Evolutionary conservation across 2,329 filamentous ascomycete species (phyloP).

Genomic region (Nemania diffusa): DNA sequence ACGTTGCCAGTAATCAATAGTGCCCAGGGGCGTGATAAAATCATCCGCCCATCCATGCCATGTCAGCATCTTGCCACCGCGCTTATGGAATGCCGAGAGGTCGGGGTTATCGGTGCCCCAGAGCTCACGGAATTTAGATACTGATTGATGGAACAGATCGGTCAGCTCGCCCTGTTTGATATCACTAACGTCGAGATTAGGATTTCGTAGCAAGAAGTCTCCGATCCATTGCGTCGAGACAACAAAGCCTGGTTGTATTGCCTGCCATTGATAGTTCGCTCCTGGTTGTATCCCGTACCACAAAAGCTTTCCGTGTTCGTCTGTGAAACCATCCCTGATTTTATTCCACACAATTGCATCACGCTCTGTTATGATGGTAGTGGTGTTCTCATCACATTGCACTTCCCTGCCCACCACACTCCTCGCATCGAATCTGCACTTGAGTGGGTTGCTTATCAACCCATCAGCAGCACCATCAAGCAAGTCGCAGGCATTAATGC

Average conservation of each 20-base stretch:
- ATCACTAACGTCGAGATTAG: slow-evolving; percentile 44
- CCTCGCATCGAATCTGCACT: slow-evolving; percentile 55
- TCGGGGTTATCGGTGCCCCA: slow-evolving; percentile 47
- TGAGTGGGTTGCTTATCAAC: slow-evolving; percentile 57
- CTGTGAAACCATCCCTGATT: slow-evolving; percentile 37
- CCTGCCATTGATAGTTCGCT: slow-evolving; percentile 17
- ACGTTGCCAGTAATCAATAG: slow-evolving; percentile 49
- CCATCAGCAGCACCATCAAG: slow-evolving; percentile 60
- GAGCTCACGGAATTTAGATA: slow-evolving; percentile 37
- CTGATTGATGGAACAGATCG: slow-evolving; percentile 37
- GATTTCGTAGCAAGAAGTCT: slow-evolving; percentile 44
- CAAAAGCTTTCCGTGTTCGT: slow-evolving; percentile 33
- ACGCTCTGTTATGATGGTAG: slow-evolving; percentile 48
- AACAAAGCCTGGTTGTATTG: slow-evolving; percentile 36
- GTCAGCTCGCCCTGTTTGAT: slow-evolving; percentile 46
- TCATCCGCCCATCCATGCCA: slow-evolving; percentile 57
- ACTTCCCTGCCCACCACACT: slow-evolving; percentile 51
- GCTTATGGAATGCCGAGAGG: slow-evolving; percentile 44
- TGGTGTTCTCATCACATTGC: slow-evolving; percentile 41
- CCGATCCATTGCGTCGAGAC: slow-evolving; percentile 39
- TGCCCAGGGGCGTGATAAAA: slow-evolving; percentile 48
- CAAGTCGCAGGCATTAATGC: slow-evolving; percentile 59
- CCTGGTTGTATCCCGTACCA: slow-evolving; percentile 37
- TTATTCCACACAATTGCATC: slow-evolving; percentile 36
- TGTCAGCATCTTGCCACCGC: slow-evolving; percentile 55